Base-by-base conservation (phyloP, 352 stramenopile genomes). In the Phytophthora sojae region DNA sequence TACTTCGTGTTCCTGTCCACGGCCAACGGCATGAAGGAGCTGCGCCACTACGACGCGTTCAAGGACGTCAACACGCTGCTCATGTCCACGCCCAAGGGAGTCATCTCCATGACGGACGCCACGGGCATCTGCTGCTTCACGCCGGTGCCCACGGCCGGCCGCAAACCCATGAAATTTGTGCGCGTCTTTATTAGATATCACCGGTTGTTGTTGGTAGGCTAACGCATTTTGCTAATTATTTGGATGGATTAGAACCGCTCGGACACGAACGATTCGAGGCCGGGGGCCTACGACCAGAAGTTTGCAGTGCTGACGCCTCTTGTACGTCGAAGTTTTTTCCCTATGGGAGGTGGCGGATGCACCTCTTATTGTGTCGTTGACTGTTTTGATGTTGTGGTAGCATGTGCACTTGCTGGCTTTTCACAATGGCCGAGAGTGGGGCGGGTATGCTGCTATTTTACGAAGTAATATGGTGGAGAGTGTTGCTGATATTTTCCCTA, bases 1-100 rank as follows among this genome's bases (percentile, higher is more conserved):
- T 95, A 95, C 57, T 95, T 95, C 57, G 71, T 95, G 9, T 93
- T 95, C 60, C 45, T 95, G 7, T 88, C 86, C n/a, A 87, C 71
- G 4, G 14, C 73, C 25, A 91, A 77, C 59, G 88, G 87, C 19
- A 72, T 89, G 54, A 93, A 90, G 52, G 88, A 95, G 69, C 69
- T 95, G 65, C 88, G 88, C 2, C 85, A 94, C 62, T 95, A 94
- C 37, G 86, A 94, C 57, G 67, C 81, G 19, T 79, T 78, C 45
- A 91, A 89, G 44, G 88, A 95, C 45, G 71, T 92, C 29, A 55
- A 71, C 25, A 76, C 64, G 51, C 67, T 93, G 60, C 78, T 93
- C 44, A 74, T 83, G 71, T 86, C 85, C 19, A 90, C 83, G 5
- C 88, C 88, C 3, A 91, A 95, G 65, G 88, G 88, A 32, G 79